Percentiles rank a stretch among this genome's conserved stretches.
Conservation (phyloP, 1,139 yeast species). For the Zygoascus sp. region DNA sequence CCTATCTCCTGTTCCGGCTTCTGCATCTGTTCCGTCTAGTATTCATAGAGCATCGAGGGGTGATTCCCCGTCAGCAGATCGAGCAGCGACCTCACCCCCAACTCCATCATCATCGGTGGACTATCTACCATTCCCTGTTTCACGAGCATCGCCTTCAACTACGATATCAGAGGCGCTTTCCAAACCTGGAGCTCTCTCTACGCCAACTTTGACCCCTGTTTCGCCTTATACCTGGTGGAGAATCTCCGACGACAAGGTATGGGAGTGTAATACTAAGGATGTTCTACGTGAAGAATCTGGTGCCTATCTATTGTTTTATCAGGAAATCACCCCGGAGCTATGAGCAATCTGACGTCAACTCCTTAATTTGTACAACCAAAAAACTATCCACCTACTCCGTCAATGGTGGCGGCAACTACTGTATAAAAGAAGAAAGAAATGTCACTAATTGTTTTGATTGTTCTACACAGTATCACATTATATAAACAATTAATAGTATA, state of each 20-base stretch:
- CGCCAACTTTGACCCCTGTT: slow-evolving; percentile 14
- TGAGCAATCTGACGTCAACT: no score
- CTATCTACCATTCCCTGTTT: slow-evolving; percentile 20
- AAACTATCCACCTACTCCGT: no score
- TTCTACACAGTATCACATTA: no score
- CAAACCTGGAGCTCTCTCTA: slow-evolving; percentile 13
- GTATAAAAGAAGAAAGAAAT: no score
- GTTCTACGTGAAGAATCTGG: slow-evolving; percentile 67
- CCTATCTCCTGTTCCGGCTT: background rate
- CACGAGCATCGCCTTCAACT: slow-evolving; percentile 24
- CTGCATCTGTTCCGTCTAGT: slow-evolving; percentile 3
- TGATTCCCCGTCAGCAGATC: slow-evolving; percentile 4
- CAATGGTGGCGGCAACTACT: background rate
- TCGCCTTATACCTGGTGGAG: slow-evolving; percentile 60
- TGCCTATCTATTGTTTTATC: slow-evolving; percentile 75
- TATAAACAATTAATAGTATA: background rate
- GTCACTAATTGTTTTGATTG: no score
- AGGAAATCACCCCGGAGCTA: slow-evolving; percentile 9
- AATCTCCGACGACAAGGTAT: slow-evolving; percentile 67
- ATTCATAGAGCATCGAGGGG: slow-evolving; percentile 2
- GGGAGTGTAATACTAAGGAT: slow-evolving; percentile 56
- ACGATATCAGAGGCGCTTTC: slow-evolving; percentile 10
- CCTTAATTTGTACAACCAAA: no score
- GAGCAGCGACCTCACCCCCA: slow-evolving; percentile 11
- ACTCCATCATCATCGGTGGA: slow-evolving; percentile 13